Evolutionary conservation across 371 early-diverging fungal species (phyloP).

Genomic region (Basidiobolus heterosporus): DNA sequence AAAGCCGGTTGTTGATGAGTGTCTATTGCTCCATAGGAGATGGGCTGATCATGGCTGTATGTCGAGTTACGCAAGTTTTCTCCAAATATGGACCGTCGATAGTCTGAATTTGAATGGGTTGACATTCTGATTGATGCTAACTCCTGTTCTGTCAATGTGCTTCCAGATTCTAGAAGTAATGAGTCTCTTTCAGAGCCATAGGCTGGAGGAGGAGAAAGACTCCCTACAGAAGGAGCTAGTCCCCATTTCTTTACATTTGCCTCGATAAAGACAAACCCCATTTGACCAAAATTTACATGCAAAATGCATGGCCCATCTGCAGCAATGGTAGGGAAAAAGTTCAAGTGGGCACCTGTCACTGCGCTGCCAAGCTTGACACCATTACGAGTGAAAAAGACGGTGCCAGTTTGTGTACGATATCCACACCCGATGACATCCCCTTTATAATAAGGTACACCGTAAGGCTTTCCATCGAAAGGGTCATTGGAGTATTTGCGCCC

Average conservation of each 20-base stretch:
- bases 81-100: too few relatives aligned
- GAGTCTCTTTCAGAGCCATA: slow-evolving; percentile 36
- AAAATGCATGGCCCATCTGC: slow-evolving; percentile 43
- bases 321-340: slow-evolving; percentile 42
- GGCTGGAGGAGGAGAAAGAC: slow-evolving; percentile 39
- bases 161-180: slow-evolving; percentile 16
- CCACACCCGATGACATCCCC: slow-evolving; percentile 68
- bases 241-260: slow-evolving; percentile 75
- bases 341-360: slow-evolving; percentile 25
- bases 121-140: too few relatives aligned
- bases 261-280: slow-evolving; percentile 50
- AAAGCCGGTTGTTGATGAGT: too few relatives aligned
- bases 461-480: slow-evolving; percentile 36
- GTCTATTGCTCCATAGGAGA: too few relatives aligned
- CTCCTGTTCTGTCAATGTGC: too few relatives aligned
- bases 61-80: too few relatives aligned
- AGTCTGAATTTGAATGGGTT: too few relatives aligned
- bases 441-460: slow-evolving; percentile 37
- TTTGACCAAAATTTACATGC: slow-evolving; percentile 43
- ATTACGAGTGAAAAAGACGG: slow-evolving; percentile 62
- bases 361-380: slow-evolving; percentile 46
- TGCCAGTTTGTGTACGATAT: slow-evolving; percentile 53
- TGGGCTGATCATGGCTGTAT: too few relatives aligned
- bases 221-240: slow-evolving; percentile 49
- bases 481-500: slow-evolving; percentile 35